phyloP scores from a whole-genome alignment of 2,329 filamentous ascomycete genomes.

The Talaromyces piceae region DNA sequence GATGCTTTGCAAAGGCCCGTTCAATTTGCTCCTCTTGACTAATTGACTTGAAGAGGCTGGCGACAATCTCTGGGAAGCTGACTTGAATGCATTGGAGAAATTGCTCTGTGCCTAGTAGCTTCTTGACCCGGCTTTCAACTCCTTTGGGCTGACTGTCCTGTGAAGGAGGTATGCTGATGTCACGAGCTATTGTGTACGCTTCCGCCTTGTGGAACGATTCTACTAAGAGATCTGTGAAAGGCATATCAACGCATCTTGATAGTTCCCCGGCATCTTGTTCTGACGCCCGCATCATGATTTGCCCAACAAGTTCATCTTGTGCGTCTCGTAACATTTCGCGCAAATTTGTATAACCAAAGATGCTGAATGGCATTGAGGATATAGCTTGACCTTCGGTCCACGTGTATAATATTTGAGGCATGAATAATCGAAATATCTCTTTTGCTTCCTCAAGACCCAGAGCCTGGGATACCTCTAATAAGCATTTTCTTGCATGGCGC shows the following conservation, averaged over 20 bases:
- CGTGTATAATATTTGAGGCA: constrained; percentile 81
- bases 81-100: constrained; percentile 58
- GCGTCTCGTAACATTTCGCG: constrained; percentile 61
- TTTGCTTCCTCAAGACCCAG: constrained; percentile 60
- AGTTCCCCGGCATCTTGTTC: constrained; percentile 56
- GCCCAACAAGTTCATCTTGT: constrained; percentile 68
- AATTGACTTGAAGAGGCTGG: constrained; percentile 66
- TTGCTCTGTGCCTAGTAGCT: constrained; percentile 57
- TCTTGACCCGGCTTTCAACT: constrained; percentile 59
- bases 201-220: constrained; percentile 68
- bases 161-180: constrained; percentile 48
- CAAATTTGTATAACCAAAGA: constrained; percentile 71
- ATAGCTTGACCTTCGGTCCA: constrained; percentile 68
- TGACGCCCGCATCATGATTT: constrained; percentile 75
- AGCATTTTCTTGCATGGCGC: constrained; percentile 64
- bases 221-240: constrained; percentile 53
- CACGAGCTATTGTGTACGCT: constrained; percentile 76
- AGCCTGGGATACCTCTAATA: constrained; percentile 57
- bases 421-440: constrained; percentile 74
- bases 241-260: constrained; percentile 48
- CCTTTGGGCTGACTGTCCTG: constrained; percentile 45
- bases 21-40: constrained; percentile 71
- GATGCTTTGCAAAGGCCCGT: constrained; percentile 54
- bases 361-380: constrained; percentile 68
- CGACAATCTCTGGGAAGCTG: constrained; percentile 70